Evolutionary conservation across 2,329 filamentous ascomycete species (phyloP), one percentile per base, ranked within the genome.

Genomic region (Claviceps pazoutovae): DNA sequence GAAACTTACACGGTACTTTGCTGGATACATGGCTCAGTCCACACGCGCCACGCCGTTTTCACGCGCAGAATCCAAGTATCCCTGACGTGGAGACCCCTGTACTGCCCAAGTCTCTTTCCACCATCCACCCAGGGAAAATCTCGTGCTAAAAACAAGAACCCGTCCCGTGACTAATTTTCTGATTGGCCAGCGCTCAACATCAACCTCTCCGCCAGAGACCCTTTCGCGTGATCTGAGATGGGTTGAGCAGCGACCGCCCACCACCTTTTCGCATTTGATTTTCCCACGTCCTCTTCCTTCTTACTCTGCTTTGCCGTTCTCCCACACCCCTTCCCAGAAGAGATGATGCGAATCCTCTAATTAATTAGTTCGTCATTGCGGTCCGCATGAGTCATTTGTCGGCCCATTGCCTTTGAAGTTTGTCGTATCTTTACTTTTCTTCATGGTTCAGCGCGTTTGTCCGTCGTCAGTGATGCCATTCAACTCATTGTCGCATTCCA

Each of bases 161-260:
- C 62, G 58, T 57, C 55, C 54, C 58, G 60, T 60, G 63, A 61
- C 60, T 63, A 63, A 59, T 66, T 68, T 68, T 68, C 60, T 69
- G 64, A 68, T 68, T 69, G 66, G 66, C 57, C 61, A 49, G 58
- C 52, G 47, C 37, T 57, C 60, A 58, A 62, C 63, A 60, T 64
- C 63, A 64, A 64, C 60, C 60, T 65, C 57, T 58, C 58, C 57
- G 59, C 61, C 64, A 58, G 59, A 60, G 62, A 63, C 63, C 61
- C 59, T 51, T 60, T 56, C 60, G 57, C 64, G 59, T 66, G 64
- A 66, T 66, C 63, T 57, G 52, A 45, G 51, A 57, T 57, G 56
- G 56, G 56, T 57, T 53, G 56, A 55, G 51, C 51, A 48, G 52
- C 53, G 51, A 56, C 55, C 53, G 54, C 55, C 55, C 55, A 57